Evolutionary conservation across 1,284 basidiomycete species (phyloP).

Genomic region (Microbotryum intermedium): DNA sequence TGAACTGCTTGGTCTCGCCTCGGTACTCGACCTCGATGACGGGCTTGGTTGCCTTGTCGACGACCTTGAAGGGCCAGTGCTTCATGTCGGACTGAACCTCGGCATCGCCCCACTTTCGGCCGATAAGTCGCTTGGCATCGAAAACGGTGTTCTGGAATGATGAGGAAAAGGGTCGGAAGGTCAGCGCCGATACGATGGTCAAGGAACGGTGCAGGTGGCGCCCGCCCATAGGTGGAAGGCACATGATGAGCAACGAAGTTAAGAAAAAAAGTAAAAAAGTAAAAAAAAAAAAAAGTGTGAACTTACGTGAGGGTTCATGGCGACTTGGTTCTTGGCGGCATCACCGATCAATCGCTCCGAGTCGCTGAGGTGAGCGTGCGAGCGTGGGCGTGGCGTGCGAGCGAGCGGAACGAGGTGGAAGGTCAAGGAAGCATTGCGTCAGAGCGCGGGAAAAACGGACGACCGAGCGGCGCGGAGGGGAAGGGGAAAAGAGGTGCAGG

Average conservation of each 20-base stretch:
- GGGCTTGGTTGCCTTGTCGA: constrained; percentile 74
- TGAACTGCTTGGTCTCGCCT: constrained; percentile 86
- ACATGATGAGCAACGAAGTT: too few species aligned
- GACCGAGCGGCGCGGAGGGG: too few species aligned
- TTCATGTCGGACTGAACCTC: constrained; percentile 94
- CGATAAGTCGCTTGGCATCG: constrained; percentile 84
- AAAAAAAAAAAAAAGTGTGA: too few species aligned
- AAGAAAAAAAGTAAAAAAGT: too few species aligned
- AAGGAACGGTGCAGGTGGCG: too few species aligned
- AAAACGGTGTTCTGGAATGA: constrained; percentile 54
- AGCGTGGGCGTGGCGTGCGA: too few species aligned
- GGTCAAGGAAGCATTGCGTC: too few species aligned
- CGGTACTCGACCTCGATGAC: constrained; percentile 81
- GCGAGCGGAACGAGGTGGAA: too few species aligned
- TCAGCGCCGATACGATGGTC: not conserved
- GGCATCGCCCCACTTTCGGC: constrained; percentile 69
- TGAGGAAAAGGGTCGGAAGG: not conserved
- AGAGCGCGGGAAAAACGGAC: too few species aligned
- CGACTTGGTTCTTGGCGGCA: constrained; percentile 60
- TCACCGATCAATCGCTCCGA: constrained; percentile 90
- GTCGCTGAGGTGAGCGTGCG: constrained; percentile 45
- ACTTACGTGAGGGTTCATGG: constrained; percentile 55
- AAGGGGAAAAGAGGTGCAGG: not conserved
- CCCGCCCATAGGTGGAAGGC: too few species aligned
- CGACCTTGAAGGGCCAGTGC: constrained; percentile 77